These are phyloP conservation scores for Fusarium phyllophilum DNA, from an alignment of 2,329 filamentous ascomycete genomes.

Conservation along the genomic window DNA sequence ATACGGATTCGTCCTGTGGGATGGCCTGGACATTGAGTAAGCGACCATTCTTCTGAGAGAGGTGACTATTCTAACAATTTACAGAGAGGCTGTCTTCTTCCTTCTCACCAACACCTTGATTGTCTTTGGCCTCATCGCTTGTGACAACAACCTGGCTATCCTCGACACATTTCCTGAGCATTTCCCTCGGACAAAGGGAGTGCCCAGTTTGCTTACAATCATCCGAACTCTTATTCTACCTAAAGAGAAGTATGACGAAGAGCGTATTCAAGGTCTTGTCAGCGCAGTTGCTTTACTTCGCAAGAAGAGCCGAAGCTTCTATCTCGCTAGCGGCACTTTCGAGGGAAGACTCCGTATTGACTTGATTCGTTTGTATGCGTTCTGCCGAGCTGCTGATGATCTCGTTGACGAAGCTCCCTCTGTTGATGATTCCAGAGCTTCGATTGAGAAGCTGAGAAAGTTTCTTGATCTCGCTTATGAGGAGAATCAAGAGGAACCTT, in stretches of 20 bases:
- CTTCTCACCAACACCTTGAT: constrained; percentile 75
- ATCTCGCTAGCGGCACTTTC: constrained; percentile 76
- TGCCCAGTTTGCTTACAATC: constrained; percentile 43
- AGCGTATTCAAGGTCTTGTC: constrained; percentile 65
- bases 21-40: constrained; percentile 72
- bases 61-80: fast-evolving
- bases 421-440: constrained; percentile 62
- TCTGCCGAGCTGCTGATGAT: constrained; percentile 79
- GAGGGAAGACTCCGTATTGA: constrained; percentile 74
- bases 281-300: constrained; percentile 68
- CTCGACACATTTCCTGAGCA: constrained; percentile 69
- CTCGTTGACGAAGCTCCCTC: constrained; percentile 72
- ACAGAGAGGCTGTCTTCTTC: constrained; percentile 75
- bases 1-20: constrained; percentile 70
- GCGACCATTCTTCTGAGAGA: fast-evolving
- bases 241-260: constrained; percentile 63
- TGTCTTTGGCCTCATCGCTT: constrained; percentile 74
- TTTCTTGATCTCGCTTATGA: constrained; percentile 62
- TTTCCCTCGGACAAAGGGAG: constrained; percentile 60
- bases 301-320: constrained; percentile 78
- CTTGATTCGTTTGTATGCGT: constrained; percentile 75
- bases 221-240: constrained; percentile 61
- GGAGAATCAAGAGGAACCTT: neutral
- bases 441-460: constrained; percentile 66
- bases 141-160: constrained; percentile 75